Evolutionary conservation across 2,329 filamentous ascomycete species (phyloP).

Genomic region (Beauveria sp.): DNA sequence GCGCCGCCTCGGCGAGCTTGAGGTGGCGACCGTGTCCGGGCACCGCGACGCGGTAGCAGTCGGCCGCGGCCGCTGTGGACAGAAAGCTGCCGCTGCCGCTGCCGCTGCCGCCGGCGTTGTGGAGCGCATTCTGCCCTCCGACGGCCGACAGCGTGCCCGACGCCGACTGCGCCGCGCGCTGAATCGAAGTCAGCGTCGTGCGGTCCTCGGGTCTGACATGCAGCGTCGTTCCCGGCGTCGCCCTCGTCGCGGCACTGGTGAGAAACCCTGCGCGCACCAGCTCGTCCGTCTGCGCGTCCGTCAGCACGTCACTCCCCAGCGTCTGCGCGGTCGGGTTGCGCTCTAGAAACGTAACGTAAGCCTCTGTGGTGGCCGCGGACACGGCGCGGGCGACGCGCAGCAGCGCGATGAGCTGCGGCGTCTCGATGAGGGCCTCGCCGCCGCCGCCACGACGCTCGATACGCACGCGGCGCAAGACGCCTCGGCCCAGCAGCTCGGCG

Average conservation of each 20-base stretch:
- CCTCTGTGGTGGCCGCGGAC: slow-evolving; percentile 36
- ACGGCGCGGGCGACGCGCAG: slow-evolving; percentile 29
- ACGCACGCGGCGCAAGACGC: slow-evolving; percentile 52
- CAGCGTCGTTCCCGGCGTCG: slow-evolving; percentile 28
- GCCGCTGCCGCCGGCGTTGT: slow-evolving; percentile 53
- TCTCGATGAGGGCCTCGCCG: slow-evolving; percentile 58
- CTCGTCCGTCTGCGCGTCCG: slow-evolving; percentile 41
- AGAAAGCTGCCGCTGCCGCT: slow-evolving; percentile 15
- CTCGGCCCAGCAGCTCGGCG: slow-evolving; percentile 49
- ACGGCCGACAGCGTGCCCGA: slow-evolving; percentile 63
- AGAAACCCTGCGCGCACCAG: slow-evolving; percentile 62
- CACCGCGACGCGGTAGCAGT: slow-evolving; percentile 49
- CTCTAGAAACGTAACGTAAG: slow-evolving; percentile 45
- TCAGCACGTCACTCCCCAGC: slow-evolving; percentile 27
- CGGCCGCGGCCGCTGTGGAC: slow-evolving; percentile 16
- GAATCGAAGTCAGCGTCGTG: slow-evolving; percentile 51
- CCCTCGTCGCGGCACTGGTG: slow-evolving; percentile 35
- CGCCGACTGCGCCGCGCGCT: slow-evolving; percentile 55
- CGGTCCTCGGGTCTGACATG: slow-evolving; percentile 45
- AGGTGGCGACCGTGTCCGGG: slow-evolving; percentile 61
- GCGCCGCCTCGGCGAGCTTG: slow-evolving; percentile 54
- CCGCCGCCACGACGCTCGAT: slow-evolving; percentile 54
- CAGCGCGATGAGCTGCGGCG: slow-evolving; percentile 46
- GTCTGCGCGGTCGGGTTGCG: slow-evolving; percentile 38
- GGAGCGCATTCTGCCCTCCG: slow-evolving; percentile 58